Conservation (phyloP, 176 grass and related monocot species). For the Neostapfia colusana region DNA sequence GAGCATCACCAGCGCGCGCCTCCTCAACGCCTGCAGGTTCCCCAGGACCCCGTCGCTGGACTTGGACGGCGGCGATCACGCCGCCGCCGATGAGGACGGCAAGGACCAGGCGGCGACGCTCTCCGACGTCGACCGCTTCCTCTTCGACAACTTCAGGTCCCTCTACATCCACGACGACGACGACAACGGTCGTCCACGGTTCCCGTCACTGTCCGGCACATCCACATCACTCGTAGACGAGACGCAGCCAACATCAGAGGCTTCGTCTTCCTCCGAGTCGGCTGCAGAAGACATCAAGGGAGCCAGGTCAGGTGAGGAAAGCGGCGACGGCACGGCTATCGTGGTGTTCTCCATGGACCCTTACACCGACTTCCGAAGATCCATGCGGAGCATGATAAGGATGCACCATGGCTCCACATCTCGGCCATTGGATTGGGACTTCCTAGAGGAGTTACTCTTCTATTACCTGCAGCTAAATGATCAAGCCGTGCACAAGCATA, state of each 20-base stretch:
- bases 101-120: slow-evolving; percentile 59
- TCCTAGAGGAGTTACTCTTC: slow-evolving; percentile 74
- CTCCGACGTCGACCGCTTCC: slow-evolving; percentile 77
- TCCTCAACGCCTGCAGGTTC: slow-evolving; percentile 70
- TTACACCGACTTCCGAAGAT: slow-evolving; percentile 63
- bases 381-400: slow-evolving; percentile 66
- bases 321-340: slow-evolving; percentile 21
- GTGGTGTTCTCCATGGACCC: slow-evolving; percentile 66
- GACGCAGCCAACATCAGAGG: not conserved
- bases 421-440: slow-evolving; percentile 79
- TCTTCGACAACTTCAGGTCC: slow-evolving; percentile 73
- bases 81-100: not conserved
- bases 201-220: slow-evolving; percentile 18
- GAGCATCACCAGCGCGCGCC: slow-evolving; percentile 41
- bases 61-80: slow-evolving; percentile 18
- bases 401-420: slow-evolving; percentile 33
- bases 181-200: not conserved
- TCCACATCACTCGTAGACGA: slow-evolving; percentile 12
- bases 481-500: slow-evolving; percentile 63
- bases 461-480: slow-evolving; percentile 87
- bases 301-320: not conserved
- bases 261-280: slow-evolving; percentile 4
- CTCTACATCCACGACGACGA: slow-evolving; percentile 53
- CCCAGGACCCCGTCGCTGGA: slow-evolving; percentile 56
- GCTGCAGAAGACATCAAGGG: not conserved